These are phyloP conservation scores for Przewalskia tangutica DNA, from an alignment of 257 asterid species.

Conservation along the genomic window DNA sequence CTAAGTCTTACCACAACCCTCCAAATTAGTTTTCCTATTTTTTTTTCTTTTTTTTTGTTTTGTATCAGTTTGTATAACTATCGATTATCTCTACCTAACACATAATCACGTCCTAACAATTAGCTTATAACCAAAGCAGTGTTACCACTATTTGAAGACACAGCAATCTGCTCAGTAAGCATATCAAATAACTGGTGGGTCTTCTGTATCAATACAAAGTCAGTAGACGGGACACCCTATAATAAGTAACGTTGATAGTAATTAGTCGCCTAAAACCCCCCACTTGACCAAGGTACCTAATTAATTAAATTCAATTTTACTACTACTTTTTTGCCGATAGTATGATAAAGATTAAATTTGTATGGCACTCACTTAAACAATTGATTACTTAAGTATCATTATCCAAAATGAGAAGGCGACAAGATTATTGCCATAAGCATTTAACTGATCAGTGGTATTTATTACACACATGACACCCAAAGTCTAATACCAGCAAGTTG, in stretches of 20 bases:
- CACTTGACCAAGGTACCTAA: no score
- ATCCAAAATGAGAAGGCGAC: neutral
- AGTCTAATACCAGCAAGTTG: neutral
- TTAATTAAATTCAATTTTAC: no score
- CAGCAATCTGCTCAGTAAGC: neutral
- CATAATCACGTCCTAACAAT: neutral
- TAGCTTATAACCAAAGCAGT: neutral
- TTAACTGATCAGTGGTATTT: neutral
- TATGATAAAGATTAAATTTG: neutral
- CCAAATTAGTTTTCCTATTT: neutral
- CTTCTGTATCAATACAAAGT: neutral
- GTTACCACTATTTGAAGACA: neutral
- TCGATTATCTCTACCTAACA: neutral
- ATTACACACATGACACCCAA: slow-evolving; percentile 8
- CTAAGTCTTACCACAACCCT: no score
- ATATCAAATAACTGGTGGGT: neutral
- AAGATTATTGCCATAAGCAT: neutral
- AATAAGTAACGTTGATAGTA: neutral
- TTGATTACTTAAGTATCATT: neutral
- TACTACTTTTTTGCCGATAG: no score
- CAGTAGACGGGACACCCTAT: neutral
- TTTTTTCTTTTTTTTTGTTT: neutral
- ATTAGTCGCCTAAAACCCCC: neutral
- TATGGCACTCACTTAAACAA: neutral
- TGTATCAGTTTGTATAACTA: neutral